Base-by-base conservation (phyloP, 2,329 filamentous ascomycete genomes). In the Alternaria sp. region DNA sequence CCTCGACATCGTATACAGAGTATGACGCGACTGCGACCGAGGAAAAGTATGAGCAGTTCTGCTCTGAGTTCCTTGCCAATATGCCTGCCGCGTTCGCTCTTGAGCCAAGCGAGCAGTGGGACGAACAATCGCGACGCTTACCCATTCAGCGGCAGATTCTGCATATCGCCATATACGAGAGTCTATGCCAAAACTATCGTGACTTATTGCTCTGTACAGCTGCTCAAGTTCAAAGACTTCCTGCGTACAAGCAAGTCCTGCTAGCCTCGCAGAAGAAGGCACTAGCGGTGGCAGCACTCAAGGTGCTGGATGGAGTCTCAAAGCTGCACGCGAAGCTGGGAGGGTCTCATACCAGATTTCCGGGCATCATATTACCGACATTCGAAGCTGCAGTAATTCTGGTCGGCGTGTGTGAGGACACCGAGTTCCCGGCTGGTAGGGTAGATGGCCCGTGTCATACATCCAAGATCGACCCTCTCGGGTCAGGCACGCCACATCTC, bases 41-140 rank as follows among this genome's bases (percentile, higher is more conserved):
- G 26, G 57, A 66, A 45, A 11, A 44, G 25, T 66, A 66, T 28
- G 58, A 61, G 18, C 64, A 56, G 44, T 67, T 64, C 26, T 61
- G 58, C 47, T 51, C 21, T 10, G 61, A 67, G 28, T 67, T 61
- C 21, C 33, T 67, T 6, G 12, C 49, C 12, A 28, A 53, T 4
- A 33, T 67, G 10, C 62, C 64, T 23, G 54, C 58, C 21, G 47
- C 51, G 8, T 67, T 65, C 51, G 61, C 64, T 14, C 51, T 65
- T 50, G 54, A 64, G 11, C 46, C 46, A 5, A 49, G 23, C 55
- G 28, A 58, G n/a, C 30, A 47, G 21, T 67, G 56, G 62, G 59
- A 67, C 51, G 44, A 65, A 12, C 53, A 47, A 45, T 43, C 60
- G 23, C 20, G 37, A 37, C 60, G 33, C 30, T 51, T 67, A 56